Evolutionary conservation across 2,329 filamentous ascomycete genomes (phyloP).

Genomic region (Ophiostoma ulmi): DNA sequence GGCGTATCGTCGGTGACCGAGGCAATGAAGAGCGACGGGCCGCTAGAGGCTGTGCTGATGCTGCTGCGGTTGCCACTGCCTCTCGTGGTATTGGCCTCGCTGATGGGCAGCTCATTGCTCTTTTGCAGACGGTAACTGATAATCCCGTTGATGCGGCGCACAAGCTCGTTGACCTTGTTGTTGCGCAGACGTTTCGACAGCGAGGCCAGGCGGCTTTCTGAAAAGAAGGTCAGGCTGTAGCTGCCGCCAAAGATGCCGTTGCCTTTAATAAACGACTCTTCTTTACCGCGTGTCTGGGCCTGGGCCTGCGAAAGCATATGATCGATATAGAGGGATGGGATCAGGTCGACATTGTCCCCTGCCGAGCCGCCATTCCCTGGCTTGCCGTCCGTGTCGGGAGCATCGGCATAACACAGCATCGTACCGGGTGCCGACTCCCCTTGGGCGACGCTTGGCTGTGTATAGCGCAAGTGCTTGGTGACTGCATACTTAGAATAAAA

Average conservation of each 20-base stretch:
- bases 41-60: not conserved
- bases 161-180: slow-evolving; percentile 32
- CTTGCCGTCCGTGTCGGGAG: not conserved
- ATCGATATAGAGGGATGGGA: slow-evolving; percentile 32
- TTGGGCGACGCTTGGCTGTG: not conserved
- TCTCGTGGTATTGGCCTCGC: not conserved
- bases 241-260: slow-evolving; percentile 32
- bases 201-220: slow-evolving; percentile 33
- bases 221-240: slow-evolving; percentile 32
- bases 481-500: slow-evolving; percentile 4
- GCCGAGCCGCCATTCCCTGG: not conserved
- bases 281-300: slow-evolving; percentile 21
- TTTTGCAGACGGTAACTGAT: slow-evolving; percentile 27
- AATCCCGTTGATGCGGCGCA: slow-evolving; percentile 31
- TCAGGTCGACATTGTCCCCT: not conserved
- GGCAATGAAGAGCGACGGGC: not conserved
- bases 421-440: not conserved
- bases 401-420: slow-evolving; percentile 17
- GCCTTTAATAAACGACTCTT: slow-evolving; percentile 29
- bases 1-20: not conserved
- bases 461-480: slow-evolving; percentile 18
- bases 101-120: not conserved
- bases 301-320: slow-evolving; percentile 28
- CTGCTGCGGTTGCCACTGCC: not conserved
- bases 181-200: slow-evolving; percentile 32